phyloP scores from a whole-genome alignment of 352 stramenopile species.

The Pythium diclinum region DNA sequence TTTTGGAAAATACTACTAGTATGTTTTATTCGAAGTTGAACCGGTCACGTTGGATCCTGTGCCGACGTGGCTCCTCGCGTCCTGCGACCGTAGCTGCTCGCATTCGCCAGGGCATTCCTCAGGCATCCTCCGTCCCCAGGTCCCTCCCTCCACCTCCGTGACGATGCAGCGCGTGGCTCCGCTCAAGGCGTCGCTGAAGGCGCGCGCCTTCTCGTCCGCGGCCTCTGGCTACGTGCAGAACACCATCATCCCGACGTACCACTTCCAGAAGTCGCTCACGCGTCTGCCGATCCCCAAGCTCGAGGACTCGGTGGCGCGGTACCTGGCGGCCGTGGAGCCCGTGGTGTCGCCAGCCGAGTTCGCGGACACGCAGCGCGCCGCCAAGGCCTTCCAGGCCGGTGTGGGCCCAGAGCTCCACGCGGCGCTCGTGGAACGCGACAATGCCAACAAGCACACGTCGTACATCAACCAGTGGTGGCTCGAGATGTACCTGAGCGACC shows the following conservation, averaged over 20 bases:
- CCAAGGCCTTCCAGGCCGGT: constrained; percentile 52
- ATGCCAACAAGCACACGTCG: constrained; percentile 80
- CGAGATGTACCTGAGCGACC: constrained; percentile 90
- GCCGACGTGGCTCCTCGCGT: constrained; percentile 30
- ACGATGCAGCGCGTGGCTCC: constrained; percentile 32
- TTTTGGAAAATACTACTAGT: not conserved
- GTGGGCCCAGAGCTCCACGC: constrained; percentile 66
- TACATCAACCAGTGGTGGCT: constrained; percentile 94
- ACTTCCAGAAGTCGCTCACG: constrained; percentile 86
- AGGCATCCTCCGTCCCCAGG: constrained; percentile 1
- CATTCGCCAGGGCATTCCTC: constrained; percentile 9
- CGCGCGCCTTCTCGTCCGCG: constrained; percentile 21
- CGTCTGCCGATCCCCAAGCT: constrained; percentile 86
- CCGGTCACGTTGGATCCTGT: constrained; percentile 35
- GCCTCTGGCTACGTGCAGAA: constrained; percentile 72
- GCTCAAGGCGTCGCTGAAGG: constrained; percentile 17
- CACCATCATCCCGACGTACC: constrained; percentile 84
- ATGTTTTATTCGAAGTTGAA: constrained; percentile 26
- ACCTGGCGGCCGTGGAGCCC: constrained; percentile 73
- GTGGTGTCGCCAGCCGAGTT: constrained; percentile 61
- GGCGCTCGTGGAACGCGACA: constrained; percentile 73
- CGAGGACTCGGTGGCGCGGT: constrained; percentile 77
- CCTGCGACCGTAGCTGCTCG: not conserved
- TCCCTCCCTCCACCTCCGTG: not conserved
- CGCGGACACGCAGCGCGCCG: constrained; percentile 48